Base-by-base conservation (phyloP, 2,329 filamentous ascomycete genomes). In the Sporothrix brunneoviolacea region DNA sequence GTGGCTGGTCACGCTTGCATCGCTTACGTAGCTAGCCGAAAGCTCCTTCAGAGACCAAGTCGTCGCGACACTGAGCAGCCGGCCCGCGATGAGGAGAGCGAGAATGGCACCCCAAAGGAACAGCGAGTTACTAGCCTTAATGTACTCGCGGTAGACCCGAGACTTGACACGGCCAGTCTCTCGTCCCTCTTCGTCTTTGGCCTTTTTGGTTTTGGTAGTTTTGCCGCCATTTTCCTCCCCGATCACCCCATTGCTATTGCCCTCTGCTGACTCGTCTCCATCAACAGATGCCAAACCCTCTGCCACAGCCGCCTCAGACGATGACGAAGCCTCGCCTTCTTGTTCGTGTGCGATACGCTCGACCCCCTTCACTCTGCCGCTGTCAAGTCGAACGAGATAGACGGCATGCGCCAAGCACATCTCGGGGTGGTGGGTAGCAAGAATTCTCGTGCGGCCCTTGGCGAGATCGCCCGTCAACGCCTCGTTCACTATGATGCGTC, bases 371-470 rank as follows among this genome's bases (percentile, higher is more conserved):
- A 66, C 55, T 5, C 56, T 46, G 15, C 64, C 64, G 13, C 57
- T 60, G 24, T 59, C 57, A 9, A 67, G 61, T 10, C 56, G 54
- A 10, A 67, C 60, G 12, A 64, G 50, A 18, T 61, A 65, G 18
- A 60, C 61, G 1, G 64, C 63, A 22, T 59, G 54, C 0, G 61
- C 59, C 18, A 62, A 47, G 32, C 64, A 64, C 51, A 66, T 57
- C 40, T 67, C 65, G 1, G 60, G 57, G 36, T 68, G 65, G 60
- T 82, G 79, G 0, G 82, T 82, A 41, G 84, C 82, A 4, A 83
- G 70, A 39, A 86, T 80, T 0, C 80, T 82, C 0, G 82, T 85
- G 28, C 81, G 70, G 18, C 74, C 73, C 9, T 48, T 42, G 37
- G 71, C 66, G 0, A 80, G 75, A 1, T 80, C 68, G 8, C 71